Conservation (phyloP, 78 protist genomes). For the Dictyostelium firmibasis region DNA sequence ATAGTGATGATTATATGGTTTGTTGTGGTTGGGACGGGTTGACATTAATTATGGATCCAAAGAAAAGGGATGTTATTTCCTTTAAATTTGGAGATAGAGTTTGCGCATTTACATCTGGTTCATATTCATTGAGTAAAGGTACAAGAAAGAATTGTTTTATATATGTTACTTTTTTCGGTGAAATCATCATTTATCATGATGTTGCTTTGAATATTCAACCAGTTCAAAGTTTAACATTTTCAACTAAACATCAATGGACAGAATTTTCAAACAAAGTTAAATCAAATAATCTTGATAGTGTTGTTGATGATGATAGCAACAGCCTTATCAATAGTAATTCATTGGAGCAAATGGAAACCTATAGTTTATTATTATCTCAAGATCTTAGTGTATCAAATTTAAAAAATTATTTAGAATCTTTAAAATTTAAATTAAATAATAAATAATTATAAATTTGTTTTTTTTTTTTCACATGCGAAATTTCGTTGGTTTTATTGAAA, state of each 20-base stretch:
- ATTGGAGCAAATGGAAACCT: background rate
- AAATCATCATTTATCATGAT: constrained; percentile 44
- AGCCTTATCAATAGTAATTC: background rate
- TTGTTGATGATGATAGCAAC: background rate
- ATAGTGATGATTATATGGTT: background rate
- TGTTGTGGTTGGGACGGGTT: constrained; percentile 80
- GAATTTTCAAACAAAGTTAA: background rate
- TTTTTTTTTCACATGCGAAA: too few relatives aligned
- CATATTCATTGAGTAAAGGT: constrained; percentile 34
- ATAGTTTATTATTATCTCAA: constrained; percentile 1
- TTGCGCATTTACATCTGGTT: constrained; percentile 64
- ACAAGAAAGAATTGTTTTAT: constrained; percentile 17
- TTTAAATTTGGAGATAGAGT: constrained; percentile 74
- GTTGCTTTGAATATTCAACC: constrained; percentile 33
- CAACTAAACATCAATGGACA: constrained; percentile 7
- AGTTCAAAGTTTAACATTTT: constrained; percentile 23
- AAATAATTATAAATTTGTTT: background rate
- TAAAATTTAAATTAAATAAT: background rate
- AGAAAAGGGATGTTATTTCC: constrained; percentile 9
- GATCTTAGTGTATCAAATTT: background rate
- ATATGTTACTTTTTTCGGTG: constrained; percentile 62
- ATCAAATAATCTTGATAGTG: background rate
- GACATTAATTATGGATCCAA: constrained; percentile 48
- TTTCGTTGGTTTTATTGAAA: background rate
- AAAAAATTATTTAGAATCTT: background rate